phyloP scores from a whole-genome alignment of 345 rosid species.

The Carallia brachiata region DNA sequence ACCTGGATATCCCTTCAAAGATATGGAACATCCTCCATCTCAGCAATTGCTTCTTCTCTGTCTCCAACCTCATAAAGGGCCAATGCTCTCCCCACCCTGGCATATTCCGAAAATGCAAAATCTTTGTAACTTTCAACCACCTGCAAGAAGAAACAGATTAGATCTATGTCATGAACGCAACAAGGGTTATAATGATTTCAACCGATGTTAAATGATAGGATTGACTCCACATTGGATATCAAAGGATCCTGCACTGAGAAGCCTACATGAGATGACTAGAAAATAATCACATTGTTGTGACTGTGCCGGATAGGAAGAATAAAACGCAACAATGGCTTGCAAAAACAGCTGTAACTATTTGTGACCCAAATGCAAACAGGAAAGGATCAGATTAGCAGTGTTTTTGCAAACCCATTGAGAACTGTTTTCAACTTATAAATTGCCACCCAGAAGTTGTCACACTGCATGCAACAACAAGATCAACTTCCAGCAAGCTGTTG shows the following conservation, averaged over 20 bases:
- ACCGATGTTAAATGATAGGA: not conserved
- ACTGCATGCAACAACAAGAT: no score
- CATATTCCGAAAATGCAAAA: conserved; percentile 58
- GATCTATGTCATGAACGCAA: not conserved
- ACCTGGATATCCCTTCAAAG: conserved; percentile 67
- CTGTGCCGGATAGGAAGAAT: not conserved
- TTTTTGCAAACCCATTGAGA: no score
- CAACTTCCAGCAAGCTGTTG: no score
- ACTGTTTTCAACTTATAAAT: no score
- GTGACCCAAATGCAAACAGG: no score
- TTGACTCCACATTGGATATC: not conserved
- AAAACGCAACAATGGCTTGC: not conserved
- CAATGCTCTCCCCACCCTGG: conserved; percentile 58
- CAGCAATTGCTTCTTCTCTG: conserved; percentile 53
- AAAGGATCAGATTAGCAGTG: no score
- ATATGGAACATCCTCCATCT: conserved; percentile 65
- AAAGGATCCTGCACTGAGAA: not conserved
- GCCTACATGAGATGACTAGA: not conserved
- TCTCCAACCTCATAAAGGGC: conserved; percentile 57
- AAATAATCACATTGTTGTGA: not conserved
- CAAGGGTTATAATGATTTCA: not conserved
- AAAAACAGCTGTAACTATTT: not conserved
- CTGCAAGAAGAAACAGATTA: conserved; percentile 19
- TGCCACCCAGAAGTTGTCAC: no score
- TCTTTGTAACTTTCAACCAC: conserved; percentile 56